Evolutionary conservation across 78 protist genomes (phyloP), one percentile per base, ranked within the genome.

Genomic region (Paratrimastix pyriformis): DNA sequence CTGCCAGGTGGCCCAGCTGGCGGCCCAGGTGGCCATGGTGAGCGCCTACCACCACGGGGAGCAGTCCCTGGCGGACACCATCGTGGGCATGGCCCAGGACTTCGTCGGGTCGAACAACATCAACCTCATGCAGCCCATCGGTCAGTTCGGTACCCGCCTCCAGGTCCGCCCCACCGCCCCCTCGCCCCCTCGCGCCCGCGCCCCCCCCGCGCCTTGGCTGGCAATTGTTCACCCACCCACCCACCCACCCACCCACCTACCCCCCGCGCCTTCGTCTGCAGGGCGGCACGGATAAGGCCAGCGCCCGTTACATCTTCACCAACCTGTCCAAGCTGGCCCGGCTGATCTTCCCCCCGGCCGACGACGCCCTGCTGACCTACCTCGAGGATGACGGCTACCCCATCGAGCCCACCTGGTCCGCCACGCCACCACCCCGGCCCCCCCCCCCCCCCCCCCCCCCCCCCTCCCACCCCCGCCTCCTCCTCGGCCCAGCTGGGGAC

Each of bases 1-100:
- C n/a, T n/a, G n/a, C n/a, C n/a, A n/a, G n/a, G 99, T 98, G 3
- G 95, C 98, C 3, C 99, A 98, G 90, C 84, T 98, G n/a, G 80
- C 91, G 3, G 99, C 99, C 29, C 89, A 91, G 33, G 90, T 89
- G 7, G 21, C 91, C 32, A 92, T 84, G 65, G 90, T 87, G 45
- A 55, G 93, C 0, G 97, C 98, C 7, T 97, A 97, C 87, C 99
- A 96, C 77, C 99, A 97, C 80, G 99, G 99, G 33, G 99, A 97
- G 77, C 42, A 0, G 29, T 37, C 81, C 13, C 88, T 97, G 33
- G 52, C 65, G 2, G 64, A 71, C 15, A 90, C 98, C 39, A 94
- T 97, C 39, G 64, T 94, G 40, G 77, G 76, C 59, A 79, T 97
- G 92, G 99, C 99, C 9, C 98, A 92, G 81, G 74, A 71, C 13